Conservation (phyloP, 106 monocot species). For the Ottelia alismoides region DNA sequence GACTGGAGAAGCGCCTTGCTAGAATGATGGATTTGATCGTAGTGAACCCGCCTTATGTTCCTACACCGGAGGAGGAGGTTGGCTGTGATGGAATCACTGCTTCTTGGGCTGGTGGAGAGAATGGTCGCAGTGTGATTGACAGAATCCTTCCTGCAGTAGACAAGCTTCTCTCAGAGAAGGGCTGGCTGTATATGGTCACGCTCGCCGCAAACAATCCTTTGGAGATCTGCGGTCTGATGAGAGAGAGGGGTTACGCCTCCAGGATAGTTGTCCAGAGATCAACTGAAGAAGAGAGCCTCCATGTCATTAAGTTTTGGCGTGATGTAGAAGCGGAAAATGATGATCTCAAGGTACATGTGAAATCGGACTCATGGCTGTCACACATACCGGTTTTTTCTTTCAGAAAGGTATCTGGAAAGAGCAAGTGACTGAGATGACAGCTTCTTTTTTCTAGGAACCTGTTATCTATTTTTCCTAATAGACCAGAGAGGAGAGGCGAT, state of each 20-base stretch:
- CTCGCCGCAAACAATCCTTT: constrained; percentile 70
- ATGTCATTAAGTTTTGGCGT: constrained; percentile 84
- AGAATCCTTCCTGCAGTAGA: constrained; percentile 62
- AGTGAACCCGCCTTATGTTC: constrained; percentile 95
- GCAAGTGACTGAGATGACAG: too few relatives aligned
- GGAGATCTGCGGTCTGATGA: constrained; percentile 72
- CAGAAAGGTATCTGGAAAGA: too few relatives aligned
- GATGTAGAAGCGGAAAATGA: background rate
- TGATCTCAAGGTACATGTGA: background rate
- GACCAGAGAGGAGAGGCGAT: too few relatives aligned
- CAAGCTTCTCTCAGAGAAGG: constrained; percentile 64
- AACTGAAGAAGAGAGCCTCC: constrained; percentile 91
- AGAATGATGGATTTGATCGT: constrained; percentile 84
- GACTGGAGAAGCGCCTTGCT: constrained; percentile 38
- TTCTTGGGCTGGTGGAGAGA: constrained; percentile 89
- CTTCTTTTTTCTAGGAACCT: too few relatives aligned
- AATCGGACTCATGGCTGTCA: constrained; percentile 22
- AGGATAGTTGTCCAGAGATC: constrained; percentile 81
- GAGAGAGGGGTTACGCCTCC: constrained; percentile 62
- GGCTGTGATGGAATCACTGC: constrained; percentile 56
- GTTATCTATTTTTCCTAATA: too few relatives aligned
- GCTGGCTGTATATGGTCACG: constrained; percentile 90
- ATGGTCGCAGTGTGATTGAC: constrained; percentile 82
- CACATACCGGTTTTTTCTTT: constrained; percentile 13
- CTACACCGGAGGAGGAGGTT: constrained; percentile 86